A percentile compares a stretch with the other conserved stretches of the same genome.
phyloP scores from a whole-genome alignment of 441 rosid species.

The Erysimum cheiri region DNA sequence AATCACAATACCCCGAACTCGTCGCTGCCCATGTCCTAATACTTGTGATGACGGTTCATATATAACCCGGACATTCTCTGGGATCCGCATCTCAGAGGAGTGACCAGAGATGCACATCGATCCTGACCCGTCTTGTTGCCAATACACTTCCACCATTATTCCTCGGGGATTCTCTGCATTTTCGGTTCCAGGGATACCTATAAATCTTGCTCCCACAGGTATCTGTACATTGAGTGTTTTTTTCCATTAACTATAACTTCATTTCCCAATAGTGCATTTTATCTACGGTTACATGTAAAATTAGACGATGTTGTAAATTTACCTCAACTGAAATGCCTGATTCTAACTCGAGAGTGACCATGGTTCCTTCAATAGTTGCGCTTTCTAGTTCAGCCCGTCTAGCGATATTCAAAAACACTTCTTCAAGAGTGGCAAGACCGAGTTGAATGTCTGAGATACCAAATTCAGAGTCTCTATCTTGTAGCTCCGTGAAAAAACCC shows the following conservation, averaged over 20 bases:
- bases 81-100: conserved; percentile 64
- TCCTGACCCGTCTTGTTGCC: conserved; percentile 84
- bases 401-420: conserved; percentile 90
- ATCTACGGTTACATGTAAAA: neutral
- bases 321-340: conserved; percentile 75
- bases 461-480: conserved; percentile 64
- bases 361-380: conserved; percentile 72
- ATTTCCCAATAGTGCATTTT: neutral
- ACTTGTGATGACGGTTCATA: conserved; percentile 38
- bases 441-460: conserved; percentile 83
- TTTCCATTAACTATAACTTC: conserved; percentile 1
- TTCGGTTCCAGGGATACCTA: conserved; percentile 81
- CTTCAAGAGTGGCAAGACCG: conserved; percentile 88
- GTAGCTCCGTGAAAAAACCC: conserved; percentile 74
- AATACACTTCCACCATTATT: conserved; percentile 86
- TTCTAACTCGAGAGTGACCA: conserved; percentile 64
- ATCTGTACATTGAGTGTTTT: conserved; percentile 50
- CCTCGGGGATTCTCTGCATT: conserved; percentile 69
- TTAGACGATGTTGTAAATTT: conserved; percentile 2
- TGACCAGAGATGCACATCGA: conserved; percentile 80
- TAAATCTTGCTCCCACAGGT: conserved; percentile 81
- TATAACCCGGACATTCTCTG: conserved; percentile 47
- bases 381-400: conserved; percentile 84
- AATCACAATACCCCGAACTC: conserved; percentile 39
- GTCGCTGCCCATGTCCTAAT: conserved; percentile 35